These are phyloP conservation scores for Conticribra weissflogii DNA, from an alignment of 108 stramenopile genomes.

Conservation along the genomic window DNA sequence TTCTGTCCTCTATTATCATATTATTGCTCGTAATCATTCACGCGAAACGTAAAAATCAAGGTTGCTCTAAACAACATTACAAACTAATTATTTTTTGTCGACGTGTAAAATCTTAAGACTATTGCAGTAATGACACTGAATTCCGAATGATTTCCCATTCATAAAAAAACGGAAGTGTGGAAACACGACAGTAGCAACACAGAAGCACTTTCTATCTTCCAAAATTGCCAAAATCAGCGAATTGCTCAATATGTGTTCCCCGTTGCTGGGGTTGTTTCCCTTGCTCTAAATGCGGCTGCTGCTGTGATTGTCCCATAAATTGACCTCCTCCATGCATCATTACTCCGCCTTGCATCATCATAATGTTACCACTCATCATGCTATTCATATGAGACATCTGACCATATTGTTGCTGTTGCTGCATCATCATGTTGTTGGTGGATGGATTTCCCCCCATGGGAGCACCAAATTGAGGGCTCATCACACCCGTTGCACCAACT, in stretches of 20 bases:
- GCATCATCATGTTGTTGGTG: conserved; percentile 26
- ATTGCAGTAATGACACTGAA: no score
- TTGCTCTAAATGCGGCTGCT: conserved; percentile 8
- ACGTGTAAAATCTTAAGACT: no score
- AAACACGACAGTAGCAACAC: no score
- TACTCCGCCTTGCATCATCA: conserved; percentile 27
- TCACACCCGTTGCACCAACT: neutral
- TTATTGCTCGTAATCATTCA: no score
- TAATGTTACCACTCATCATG: conserved; percentile 12
- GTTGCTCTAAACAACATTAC: no score
- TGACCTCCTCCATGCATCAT: conserved; percentile 36
- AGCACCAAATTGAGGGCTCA: neutral
- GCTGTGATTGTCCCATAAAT: conserved; percentile 28
- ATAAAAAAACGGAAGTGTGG: no score
- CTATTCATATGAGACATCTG: conserved; percentile 41
- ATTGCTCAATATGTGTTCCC: conserved; percentile 34
- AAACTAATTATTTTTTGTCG: no score
- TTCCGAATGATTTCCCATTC: no score
- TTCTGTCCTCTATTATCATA: no score
- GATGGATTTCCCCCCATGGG: conserved; percentile 1
- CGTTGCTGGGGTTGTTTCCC: conserved; percentile 23
- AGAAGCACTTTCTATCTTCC: conserved; percentile 37
- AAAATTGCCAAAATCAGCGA: conserved; percentile 54
- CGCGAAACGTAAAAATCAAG: no score
- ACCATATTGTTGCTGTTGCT: conserved; percentile 23